Evolutionary conservation across 305 asterid species (phyloP), one percentile per base, ranked within the genome.

Genomic region (Andrographis paniculata): DNA sequence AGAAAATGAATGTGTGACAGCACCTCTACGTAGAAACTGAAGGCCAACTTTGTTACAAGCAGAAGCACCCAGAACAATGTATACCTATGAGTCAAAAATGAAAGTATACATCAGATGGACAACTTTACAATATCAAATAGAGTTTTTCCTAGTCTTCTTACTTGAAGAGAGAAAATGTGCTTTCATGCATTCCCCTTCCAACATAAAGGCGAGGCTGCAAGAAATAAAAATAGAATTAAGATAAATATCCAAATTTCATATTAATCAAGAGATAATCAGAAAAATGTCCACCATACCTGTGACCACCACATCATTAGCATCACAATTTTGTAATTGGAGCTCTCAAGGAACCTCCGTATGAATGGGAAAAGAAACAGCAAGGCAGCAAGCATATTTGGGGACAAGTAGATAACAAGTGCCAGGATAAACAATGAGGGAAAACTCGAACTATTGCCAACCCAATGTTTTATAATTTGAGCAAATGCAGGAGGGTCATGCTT

Each of bases 251-350:
- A 37, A 40, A 52, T 17, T 20, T 18, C 31, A n/a, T 37, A 24
- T 51, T 50, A 47, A 35, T 46, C 61, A 42, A 37, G 23, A 30
- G 47, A 1, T 50, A 19, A 17, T 39, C 24, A 45, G 4, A 45
- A 19, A 30, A 40, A 35, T 22, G 20, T 17, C 27, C 40, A 17
- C 30, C 61, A 47, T 54, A 84, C 95, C 87, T 84, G 95, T 15
- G 93, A 76, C 93, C 95, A 84, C 95, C 95, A 84, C 95, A 84
- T 84, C 83, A 76, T 71, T 50, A 84, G 77, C 93, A 78, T 84
- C 73, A 80, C 78, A 62, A 84, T 60, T 72, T 59, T 84, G 67
- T 71, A 71, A 58, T 84, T 70, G 65, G 95, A 84, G 36, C 95
- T 76, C 79, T 84, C 95, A 31, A 84, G 93, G 65, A 70, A 74